These are phyloP conservation scores for Zygosaccharomyces bailii DNA, from an alignment of 805 yeast species.

Conservation along the genomic window DNA sequence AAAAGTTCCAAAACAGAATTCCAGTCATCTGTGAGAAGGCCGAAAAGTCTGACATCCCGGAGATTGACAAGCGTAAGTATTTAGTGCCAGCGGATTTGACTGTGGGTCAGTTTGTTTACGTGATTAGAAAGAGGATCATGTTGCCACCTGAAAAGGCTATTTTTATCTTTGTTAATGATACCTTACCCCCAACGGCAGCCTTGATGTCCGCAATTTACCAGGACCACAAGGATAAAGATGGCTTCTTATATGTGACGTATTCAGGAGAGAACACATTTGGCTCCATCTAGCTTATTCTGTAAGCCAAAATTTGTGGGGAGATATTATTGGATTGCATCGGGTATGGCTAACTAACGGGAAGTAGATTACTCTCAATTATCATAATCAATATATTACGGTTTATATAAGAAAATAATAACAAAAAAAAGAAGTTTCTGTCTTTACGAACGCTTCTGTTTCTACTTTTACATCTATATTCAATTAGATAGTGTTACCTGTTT, in stretches of 20 bases:
- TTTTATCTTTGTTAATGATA: constrained; percentile 94
- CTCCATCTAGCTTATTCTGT: background rate
- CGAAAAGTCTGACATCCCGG: constrained; percentile 92
- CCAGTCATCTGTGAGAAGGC: constrained; percentile 97
- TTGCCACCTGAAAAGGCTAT: constrained; percentile 97
- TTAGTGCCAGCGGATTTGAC: constrained; percentile 94
- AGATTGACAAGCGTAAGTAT: constrained; percentile 95
- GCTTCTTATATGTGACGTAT: constrained; percentile 91
- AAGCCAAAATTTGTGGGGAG: background rate
- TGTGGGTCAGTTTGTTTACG: constrained; percentile 97
- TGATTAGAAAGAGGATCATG: constrained; percentile 92
- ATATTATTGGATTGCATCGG: constrained; percentile 6
- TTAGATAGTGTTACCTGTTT: constrained; percentile 37
- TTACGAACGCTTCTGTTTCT: background rate
- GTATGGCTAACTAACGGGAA: constrained; percentile 7
- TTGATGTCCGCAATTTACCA: constrained; percentile 92
- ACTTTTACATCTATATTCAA: background rate
- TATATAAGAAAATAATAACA: background rate
- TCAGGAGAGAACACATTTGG: constrained; percentile 99
- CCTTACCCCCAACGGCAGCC: constrained; percentile 97
- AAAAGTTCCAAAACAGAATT: constrained; percentile 85
- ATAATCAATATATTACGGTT: background rate
- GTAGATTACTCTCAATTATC: background rate
- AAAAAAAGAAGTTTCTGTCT: background rate
- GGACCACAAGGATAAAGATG: constrained; percentile 97